These are phyloP conservation scores for Guyanaporus albipodus DNA, from an alignment of 768 basidiomycete species.

Conservation along the genomic window DNA sequence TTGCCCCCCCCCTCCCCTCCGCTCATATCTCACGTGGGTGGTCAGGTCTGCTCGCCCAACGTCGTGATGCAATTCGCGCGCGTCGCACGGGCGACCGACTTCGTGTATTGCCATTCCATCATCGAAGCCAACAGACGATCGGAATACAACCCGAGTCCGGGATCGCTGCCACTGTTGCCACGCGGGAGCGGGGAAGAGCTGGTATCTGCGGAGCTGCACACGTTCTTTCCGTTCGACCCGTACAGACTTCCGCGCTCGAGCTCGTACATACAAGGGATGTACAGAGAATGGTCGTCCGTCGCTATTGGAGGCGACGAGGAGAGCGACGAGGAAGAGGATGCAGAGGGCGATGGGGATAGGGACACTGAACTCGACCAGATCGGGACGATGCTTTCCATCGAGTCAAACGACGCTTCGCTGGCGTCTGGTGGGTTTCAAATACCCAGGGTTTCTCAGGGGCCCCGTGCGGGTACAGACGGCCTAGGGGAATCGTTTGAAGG, in stretches of 20 bases:
- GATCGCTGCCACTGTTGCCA: constrained; percentile 18
- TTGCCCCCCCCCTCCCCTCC: no score
- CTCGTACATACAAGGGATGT: constrained; percentile 75
- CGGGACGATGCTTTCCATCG: constrained; percentile 4
- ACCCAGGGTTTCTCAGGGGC: constrained; percentile 18
- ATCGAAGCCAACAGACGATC: constrained; percentile 83
- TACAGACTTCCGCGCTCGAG: constrained; percentile 83
- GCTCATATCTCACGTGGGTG: neutral
- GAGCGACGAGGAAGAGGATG: constrained; percentile 59
- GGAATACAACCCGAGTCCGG: constrained; percentile 39
- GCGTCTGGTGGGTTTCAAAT: constrained; percentile 20
- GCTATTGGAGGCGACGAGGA: constrained; percentile 67
- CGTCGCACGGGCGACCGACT: constrained; percentile 84
- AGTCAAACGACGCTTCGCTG: neutral
- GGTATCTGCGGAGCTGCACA: constrained; percentile 70
- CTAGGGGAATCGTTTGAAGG: constrained; percentile 68
- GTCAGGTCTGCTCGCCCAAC: constrained; percentile 85
- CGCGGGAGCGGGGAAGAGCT: constrained; percentile 31
- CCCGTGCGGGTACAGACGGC: constrained; percentile 40
- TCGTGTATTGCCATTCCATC: constrained; percentile 92
- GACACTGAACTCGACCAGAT: neutral
- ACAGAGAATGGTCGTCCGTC: constrained; percentile 87
- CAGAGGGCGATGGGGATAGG: constrained; percentile 13
- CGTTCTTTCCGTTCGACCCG: constrained; percentile 98
- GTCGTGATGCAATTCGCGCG: constrained; percentile 94